These are phyloP conservation scores for Lichtheimia corymbifera DNA, from an alignment of 371 early-diverging fungal genomes.

Conservation along the genomic window DNA sequence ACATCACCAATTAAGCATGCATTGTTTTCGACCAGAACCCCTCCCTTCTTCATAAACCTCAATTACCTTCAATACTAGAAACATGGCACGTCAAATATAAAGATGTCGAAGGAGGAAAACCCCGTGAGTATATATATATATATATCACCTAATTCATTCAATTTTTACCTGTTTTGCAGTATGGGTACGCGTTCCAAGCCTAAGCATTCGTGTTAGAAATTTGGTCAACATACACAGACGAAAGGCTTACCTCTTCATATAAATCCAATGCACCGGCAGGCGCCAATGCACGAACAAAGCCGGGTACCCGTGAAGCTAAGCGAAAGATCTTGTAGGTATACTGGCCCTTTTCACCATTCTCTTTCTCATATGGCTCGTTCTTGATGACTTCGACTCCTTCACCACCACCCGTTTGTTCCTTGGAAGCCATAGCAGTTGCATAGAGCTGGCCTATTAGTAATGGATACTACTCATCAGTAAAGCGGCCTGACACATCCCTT, in stretches of 20 bases:
- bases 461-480: neutral
- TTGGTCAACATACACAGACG: too few relatives aligned
- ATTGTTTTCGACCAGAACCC: too few relatives aligned
- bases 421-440: conserved; percentile 73
- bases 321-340: conserved; percentile 78
- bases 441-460: conserved; percentile 60
- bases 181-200: conserved; percentile 87
- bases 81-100: too few relatives aligned
- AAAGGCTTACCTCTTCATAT: conserved; percentile 55
- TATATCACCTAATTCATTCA: too few relatives aligned
- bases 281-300: conserved; percentile 57
- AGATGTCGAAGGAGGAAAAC: too few relatives aligned
- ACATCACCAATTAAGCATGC: too few relatives aligned
- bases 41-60: too few relatives aligned
- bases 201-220: conserved; percentile 6
- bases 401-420: conserved; percentile 74
- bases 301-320: conserved; percentile 62
- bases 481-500: neutral
- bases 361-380: conserved; percentile 51
- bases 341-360: conserved; percentile 68
- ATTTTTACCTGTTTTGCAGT: conserved; percentile 72
- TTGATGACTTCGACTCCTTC: conserved; percentile 43
- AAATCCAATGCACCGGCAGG: conserved; percentile 67
- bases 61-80: too few relatives aligned
- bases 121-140: too few relatives aligned